Base-by-base conservation (phyloP, 2,329 filamentous ascomycete species). In the Ophiobolus disseminans region DNA sequence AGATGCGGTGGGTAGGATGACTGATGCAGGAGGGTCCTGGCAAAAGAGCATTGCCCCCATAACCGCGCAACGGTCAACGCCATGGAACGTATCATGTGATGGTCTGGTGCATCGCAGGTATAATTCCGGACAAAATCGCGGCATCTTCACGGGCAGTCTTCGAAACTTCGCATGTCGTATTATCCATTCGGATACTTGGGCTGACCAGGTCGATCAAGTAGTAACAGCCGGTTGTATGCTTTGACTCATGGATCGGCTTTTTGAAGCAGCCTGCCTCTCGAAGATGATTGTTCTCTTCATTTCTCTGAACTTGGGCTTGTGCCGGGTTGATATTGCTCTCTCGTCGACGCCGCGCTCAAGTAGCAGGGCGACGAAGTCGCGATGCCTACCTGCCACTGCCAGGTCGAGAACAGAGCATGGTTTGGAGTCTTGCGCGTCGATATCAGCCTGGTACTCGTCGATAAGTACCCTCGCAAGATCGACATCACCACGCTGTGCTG, bases 361-460 rank as follows among this genome's bases (percentile, higher is more conserved):
- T 10, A 63, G 32, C 16, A 59, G 43, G 3, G 36, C 30, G 5
- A 61, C 50, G 19, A 63, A 57, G n/a, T 39, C 23, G 6, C 37
- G 30, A 14, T 46, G 47, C 17, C 55, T 57, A 2, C 53, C 8
- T 16, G 38, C 36, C 6, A 62, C 41, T 2, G 60, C 60, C 3
- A 54, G 34, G 38, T 63, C 60, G 14, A 63, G 47, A 3, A 63
- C 49, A 3, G 53, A 54, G 13, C 42, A 45, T 9, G 40, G 50
- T 5, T 55, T 39, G 9, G 49, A 47, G 31, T 63, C 60, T 31
- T 44, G 38, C 5, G 60, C 60, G 36, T 60, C 53, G 10, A 63
- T 43, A 13, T 63, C 46, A 6, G 53, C 60, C 17, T 39, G 39
- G 21, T 48, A 55, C 0, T 35, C 21, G 36, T 57, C 25, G 3